Base-by-base conservation (phyloP, 1,284 basidiomycete species). In the Sphagnurus paluster region DNA sequence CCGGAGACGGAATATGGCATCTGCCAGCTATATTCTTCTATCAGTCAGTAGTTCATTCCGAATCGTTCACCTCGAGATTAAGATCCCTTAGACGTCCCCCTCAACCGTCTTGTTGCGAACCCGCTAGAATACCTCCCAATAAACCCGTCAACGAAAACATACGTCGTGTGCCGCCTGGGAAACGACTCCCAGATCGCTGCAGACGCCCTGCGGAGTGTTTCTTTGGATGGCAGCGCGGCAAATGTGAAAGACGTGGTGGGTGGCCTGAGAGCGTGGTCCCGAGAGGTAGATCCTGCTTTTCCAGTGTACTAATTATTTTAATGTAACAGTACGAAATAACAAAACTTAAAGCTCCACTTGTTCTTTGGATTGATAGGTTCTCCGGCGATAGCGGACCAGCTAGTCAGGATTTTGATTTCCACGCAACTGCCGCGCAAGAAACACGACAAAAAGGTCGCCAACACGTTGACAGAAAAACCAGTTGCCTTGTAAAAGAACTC, bases 171-270 rank as follows among this genome's bases (percentile, higher is more conserved):
- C 65, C 77, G 93, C 17, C 72, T 93, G 16, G 95, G 96, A 0
- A 98, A 98, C 62, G 96, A 98, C 64, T 97, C 93, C 0, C 88
- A 93, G 59, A 75, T 93, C 29, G 95, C 93, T 23, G 91, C 85
- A 0, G 73, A 81, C 14, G 82, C 82, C 1, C 60, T 96, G 25
- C 72, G 76, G 56, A 67, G 57, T 19, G 54, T 60, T 14, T 53
- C 56, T 28, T 37, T 49, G 3, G 56, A 54, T 7, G 52, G 39
- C 5, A 33, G 30, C n/a, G n/a, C 19, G 4, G 38, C n/a, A 59
- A 69, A 16, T 66, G 43, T 90, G 13, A 77, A 72, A 52, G 92
- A 95, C 63, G 73, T 95, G 2, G 69, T 87, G 1, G 93, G 91
- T 7, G 93, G 93, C 0, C 64, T 96, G 28, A 69, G 73, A 52